A percentile compares a stretch with the other conserved stretches of the same genome.
phyloP scores from a whole-genome alignment of 2,329 filamentous ascomycete genomes.

The Fonsecaea multimorphosa region DNA sequence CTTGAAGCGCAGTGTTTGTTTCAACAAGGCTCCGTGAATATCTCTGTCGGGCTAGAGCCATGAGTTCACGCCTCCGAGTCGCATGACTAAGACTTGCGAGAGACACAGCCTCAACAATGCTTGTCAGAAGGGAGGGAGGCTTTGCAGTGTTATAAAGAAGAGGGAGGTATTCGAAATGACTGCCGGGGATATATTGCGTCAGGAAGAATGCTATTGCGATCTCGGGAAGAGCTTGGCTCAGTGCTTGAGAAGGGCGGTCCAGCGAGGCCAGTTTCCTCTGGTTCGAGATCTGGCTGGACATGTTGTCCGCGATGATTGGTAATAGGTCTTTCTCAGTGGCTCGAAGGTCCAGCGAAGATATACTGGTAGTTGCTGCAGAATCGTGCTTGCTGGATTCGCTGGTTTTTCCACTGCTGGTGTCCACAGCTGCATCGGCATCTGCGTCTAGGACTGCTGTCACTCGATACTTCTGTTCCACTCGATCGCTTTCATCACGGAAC shows the following conservation, averaged over 20 bases:
- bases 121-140: slow-evolving; percentile 2
- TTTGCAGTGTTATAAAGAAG: slow-evolving; percentile 5
- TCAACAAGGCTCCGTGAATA: slow-evolving; percentile 17
- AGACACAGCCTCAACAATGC: slow-evolving; percentile 16
- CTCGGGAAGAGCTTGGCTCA: slow-evolving; percentile 15
- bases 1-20: slow-evolving; percentile 21
- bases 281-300: background rate
- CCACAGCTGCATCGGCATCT: slow-evolving; percentile 3
- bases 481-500: slow-evolving; percentile 69
- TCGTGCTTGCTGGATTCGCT: background rate
- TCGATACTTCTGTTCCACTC: slow-evolving; percentile 18
- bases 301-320: background rate
- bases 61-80: slow-evolving; percentile 11
- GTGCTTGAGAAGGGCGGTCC: background rate
- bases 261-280: background rate
- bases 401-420: background rate
- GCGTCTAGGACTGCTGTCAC: background rate
- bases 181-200: slow-evolving; percentile 22
- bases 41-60: slow-evolving; percentile 16
- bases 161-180: slow-evolving; percentile 30
- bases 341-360: background rate
- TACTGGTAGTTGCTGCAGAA: background rate
- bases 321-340: background rate
- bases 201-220: slow-evolving; percentile 25
- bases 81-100: slow-evolving; percentile 23